phyloP scores from a whole-genome alignment of 768 basidiomycete genomes.

The Tylopilus sp. region DNA sequence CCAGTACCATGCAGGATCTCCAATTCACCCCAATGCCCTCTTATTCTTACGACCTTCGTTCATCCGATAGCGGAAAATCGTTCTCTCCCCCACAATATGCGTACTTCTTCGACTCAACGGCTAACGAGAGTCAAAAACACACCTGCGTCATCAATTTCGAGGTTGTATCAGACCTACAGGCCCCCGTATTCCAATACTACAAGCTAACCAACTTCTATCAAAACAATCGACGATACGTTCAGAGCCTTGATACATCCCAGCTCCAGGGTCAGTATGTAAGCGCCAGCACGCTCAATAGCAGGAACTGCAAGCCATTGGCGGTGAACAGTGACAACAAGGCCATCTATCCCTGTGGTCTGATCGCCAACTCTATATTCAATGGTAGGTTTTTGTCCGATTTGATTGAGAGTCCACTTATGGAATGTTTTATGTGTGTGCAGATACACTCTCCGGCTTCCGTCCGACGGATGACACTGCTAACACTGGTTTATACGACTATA shows the following conservation, averaged over 20 bases:
- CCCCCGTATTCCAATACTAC: constrained; percentile 90
- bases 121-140: constrained; percentile 42
- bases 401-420: neutral
- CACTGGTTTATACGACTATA: constrained; percentile 48
- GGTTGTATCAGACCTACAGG: constrained; percentile 69
- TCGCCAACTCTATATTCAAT: constrained; percentile 97
- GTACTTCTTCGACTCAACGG: constrained; percentile 53
- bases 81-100: constrained; percentile 65
- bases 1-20: constrained; percentile 31
- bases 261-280: constrained; percentile 69
- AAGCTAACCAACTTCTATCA: constrained; percentile 96
- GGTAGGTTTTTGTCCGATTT: constrained; percentile 43
- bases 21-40: constrained; percentile 55
- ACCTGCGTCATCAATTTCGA: constrained; percentile 83
- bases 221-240: constrained; percentile 97
- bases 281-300: constrained; percentile 46
- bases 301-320: constrained; percentile 91
- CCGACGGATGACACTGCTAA: constrained; percentile 41
- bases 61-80: constrained; percentile 49
- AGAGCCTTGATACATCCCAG: constrained; percentile 83
- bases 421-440: constrained; percentile 38
- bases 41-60: constrained; percentile 61
- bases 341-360: constrained; percentile 94
- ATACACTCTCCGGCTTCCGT: constrained; percentile 70
- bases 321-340: constrained; percentile 43